phyloP scores from a whole-genome alignment of 768 basidiomycete genomes.

The Phylloporus rhodoxanthus region DNA sequence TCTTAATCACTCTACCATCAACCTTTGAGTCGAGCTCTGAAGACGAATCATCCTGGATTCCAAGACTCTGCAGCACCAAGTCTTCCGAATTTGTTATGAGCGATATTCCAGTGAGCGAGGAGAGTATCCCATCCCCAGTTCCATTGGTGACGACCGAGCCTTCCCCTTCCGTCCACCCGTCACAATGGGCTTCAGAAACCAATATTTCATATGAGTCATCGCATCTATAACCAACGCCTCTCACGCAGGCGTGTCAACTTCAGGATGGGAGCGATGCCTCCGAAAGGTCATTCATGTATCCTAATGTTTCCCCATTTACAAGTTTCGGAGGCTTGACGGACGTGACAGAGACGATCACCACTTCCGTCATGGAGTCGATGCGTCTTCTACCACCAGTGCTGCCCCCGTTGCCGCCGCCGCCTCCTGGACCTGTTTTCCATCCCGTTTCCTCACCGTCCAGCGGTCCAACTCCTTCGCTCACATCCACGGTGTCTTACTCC shows the following conservation, averaged over 20 bases:
- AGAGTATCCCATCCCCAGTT: conserved; percentile 28
- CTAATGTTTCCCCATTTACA: conserved; percentile 41
- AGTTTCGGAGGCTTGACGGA: conserved; percentile 32
- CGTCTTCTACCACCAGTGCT: conserved; percentile 1
- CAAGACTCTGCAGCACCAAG: conserved; percentile 38
- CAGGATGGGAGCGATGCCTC: conserved; percentile 44
- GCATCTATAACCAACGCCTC: conserved; percentile 63
- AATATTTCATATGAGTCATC: conserved; percentile 74
- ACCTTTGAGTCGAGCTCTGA: conserved; percentile 31
- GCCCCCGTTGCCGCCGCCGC: background rate
- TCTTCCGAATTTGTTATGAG: conserved; percentile 32
- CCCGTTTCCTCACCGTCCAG: conserved; percentile 31
- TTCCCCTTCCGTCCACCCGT: conserved; percentile 36
- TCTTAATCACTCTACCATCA: conserved; percentile 25
- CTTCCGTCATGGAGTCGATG: conserved; percentile 14
- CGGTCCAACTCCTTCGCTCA: conserved; percentile 29
- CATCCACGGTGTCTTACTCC: conserved; percentile 32
- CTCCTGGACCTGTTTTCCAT: conserved; percentile 18
- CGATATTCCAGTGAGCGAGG: conserved; percentile 27
- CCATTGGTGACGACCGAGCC: conserved; percentile 34
- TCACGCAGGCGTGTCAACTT: conserved; percentile 43
- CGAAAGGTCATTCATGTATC: conserved; percentile 69
- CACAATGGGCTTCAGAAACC: conserved; percentile 57
- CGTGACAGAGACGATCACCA: conserved; percentile 30
- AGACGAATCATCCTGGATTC: conserved; percentile 28